phyloP scores from a whole-genome alignment of 2,329 filamentous ascomycete genomes.

The Diaporthe capsici region DNA sequence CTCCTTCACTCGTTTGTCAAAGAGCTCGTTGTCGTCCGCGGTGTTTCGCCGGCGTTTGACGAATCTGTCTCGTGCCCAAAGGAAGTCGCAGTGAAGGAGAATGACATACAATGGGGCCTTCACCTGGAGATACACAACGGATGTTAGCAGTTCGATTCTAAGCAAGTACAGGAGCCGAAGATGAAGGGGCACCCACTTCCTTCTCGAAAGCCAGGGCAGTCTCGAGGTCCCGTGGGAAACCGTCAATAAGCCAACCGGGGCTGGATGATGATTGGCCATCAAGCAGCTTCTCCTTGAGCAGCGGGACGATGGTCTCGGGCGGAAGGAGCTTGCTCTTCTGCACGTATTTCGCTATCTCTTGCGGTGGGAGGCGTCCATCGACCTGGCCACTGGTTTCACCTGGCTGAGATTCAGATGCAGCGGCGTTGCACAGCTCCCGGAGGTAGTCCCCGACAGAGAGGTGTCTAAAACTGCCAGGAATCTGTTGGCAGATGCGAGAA shows the following conservation, averaged over 20 bases:
- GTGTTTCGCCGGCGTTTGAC: neutral
- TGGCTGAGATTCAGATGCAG: too few species aligned
- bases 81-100: neutral
- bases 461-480: neutral
- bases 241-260: neutral
- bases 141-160: neutral
- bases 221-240: neutral
- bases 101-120: fast-evolving
- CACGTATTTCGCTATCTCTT: neutral
- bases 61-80: neutral
- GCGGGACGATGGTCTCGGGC: neutral
- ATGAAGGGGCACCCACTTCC: neutral
- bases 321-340: neutral
- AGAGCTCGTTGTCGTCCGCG: neutral
- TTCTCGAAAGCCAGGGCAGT: neutral
- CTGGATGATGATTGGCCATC: fast-evolving
- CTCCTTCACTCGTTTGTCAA: neutral
- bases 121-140: neutral
- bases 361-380: neutral
- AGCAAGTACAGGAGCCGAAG: fast-evolving
- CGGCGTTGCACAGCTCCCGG: neutral
- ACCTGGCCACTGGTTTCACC: neutral
- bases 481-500: neutral
- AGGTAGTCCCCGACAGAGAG: neutral
- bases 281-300: neutral